A percentile compares a stretch with the other conserved stretches of the same genome.
phyloP scores from a whole-genome alignment of 2,329 filamentous ascomycete species.

The Monosporascus sp. region DNA sequence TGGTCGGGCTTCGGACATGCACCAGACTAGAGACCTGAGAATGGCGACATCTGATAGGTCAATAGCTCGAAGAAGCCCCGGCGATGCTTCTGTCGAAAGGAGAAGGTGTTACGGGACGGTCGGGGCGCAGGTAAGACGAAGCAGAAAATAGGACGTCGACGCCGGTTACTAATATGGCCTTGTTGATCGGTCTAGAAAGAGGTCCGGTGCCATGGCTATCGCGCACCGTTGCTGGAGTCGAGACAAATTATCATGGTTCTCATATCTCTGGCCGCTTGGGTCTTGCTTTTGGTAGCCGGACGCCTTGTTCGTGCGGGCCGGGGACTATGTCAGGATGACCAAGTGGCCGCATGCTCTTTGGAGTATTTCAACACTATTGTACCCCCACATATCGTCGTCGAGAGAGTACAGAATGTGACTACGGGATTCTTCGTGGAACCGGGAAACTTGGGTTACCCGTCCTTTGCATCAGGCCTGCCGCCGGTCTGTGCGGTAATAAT shows the following conservation, averaged over 20 bases:
- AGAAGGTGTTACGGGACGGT: neutral
- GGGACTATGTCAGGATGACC: conserved; percentile 8
- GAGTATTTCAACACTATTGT: conserved; percentile 15
- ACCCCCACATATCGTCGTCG: conserved; percentile 10
- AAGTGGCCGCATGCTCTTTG: conserved; percentile 12
- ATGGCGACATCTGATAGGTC: neutral
- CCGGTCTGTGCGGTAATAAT: conserved; percentile 21
- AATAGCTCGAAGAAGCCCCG: neutral
- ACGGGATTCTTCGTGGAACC: conserved; percentile 15
- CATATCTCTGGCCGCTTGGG: neutral
- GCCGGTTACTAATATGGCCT: neutral
- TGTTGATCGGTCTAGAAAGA: neutral
- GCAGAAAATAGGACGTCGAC: neutral
- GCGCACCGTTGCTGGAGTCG: neutral
- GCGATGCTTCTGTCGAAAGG: neutral
- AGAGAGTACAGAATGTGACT: conserved; percentile 17
- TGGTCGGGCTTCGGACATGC: neutral
- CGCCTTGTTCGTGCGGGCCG: conserved; percentile 2
- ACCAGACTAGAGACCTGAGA: neutral
- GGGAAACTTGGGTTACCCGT: conserved; percentile 21
- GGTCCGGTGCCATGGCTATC: neutral
- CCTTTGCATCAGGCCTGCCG: conserved; percentile 17
- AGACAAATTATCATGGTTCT: neutral
- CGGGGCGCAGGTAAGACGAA: neutral
- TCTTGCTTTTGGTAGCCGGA: neutral